Percentiles rank a stretch among this genome's conserved stretches.
Evolutionary conservation across 495 filamentous ascomycete species (phyloP).

Genomic region (Aspergillus olivimuriae): DNA sequence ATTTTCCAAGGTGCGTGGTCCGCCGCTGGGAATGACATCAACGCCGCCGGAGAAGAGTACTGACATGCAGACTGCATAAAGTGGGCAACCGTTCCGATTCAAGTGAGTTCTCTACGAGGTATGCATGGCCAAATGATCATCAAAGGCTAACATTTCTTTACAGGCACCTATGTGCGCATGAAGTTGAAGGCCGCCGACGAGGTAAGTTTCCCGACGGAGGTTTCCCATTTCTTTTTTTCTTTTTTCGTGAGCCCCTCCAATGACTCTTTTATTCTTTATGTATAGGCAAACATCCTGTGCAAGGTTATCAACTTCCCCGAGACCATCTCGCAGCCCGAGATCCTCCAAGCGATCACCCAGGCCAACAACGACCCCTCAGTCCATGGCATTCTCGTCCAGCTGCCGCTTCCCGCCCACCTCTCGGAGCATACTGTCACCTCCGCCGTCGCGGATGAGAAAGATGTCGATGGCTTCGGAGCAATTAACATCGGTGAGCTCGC

Average conservation of each 20-base stretch:
- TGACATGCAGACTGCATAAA: too few relatives aligned
- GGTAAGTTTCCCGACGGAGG: slow-evolving; percentile 38
- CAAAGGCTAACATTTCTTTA: slow-evolving; percentile 21
- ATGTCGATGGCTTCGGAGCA: slow-evolving; percentile 95
- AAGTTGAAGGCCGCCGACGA: slow-evolving; percentile 96
- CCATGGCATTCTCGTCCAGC: slow-evolving; percentile 89
- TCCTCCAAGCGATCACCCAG: slow-evolving; percentile 69
- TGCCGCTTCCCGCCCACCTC: slow-evolving; percentile 82
- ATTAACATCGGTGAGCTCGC: slow-evolving; percentile 92
- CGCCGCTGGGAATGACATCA: too few relatives aligned
- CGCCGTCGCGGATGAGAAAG: slow-evolving; percentile 85
- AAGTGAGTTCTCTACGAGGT: slow-evolving; percentile 49
- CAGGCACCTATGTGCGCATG: slow-evolving; percentile 98
- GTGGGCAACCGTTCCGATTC: slow-evolving; percentile 91
- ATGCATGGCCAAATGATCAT: neutral
- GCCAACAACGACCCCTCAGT: slow-evolving; percentile 85
- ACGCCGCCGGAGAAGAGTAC: too few relatives aligned
- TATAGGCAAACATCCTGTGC: slow-evolving; percentile 83
- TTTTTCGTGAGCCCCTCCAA: slow-evolving; percentile 1
- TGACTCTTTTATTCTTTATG: slow-evolving; percentile 7
- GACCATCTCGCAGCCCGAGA: slow-evolving; percentile 73
- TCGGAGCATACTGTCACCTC: slow-evolving; percentile 87
- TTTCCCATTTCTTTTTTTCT: too few relatives aligned
- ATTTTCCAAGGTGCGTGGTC: slow-evolving; percentile 78
- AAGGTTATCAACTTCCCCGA: slow-evolving; percentile 77